Percentiles rank a stretch among this genome's conserved stretches.
Evolutionary conservation across 2,329 filamentous ascomycete species (phyloP).

Genomic region (Acrodontium crateriforme): DNA sequence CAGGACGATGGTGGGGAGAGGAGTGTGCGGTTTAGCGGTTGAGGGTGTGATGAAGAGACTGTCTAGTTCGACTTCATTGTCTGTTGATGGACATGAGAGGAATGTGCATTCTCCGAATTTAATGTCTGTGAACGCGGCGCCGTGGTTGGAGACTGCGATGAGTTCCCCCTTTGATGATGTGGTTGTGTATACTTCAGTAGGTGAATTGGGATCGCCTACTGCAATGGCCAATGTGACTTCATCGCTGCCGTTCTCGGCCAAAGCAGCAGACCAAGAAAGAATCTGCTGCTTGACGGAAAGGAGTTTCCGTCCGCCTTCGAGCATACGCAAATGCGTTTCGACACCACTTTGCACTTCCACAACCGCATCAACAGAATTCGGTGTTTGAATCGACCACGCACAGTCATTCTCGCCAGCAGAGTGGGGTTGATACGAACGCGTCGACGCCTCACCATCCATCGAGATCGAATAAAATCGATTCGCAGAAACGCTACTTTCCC

Average conservation of each 20-base stretch:
- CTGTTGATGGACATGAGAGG: slow-evolving; percentile 15
- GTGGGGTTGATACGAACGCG: too few relatives aligned
- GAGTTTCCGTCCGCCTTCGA: too few relatives aligned
- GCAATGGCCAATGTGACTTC: slow-evolving; percentile 17
- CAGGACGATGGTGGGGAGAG: slow-evolving; percentile 22
- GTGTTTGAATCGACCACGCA: too few relatives aligned
- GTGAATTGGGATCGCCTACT: slow-evolving; percentile 15
- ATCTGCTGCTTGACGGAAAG: too few relatives aligned
- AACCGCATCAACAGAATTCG: too few relatives aligned
- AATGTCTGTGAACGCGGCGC: slow-evolving; percentile 6
- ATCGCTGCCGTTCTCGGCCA: slow-evolving; percentile 9
- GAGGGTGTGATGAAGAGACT: slow-evolving; percentile 17
- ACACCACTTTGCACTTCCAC: too few relatives aligned
- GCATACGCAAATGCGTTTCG: too few relatives aligned
- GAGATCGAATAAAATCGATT: too few relatives aligned
- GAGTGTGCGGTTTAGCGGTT: slow-evolving; percentile 4
- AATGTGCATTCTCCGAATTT: slow-evolving; percentile 12
- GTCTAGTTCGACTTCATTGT: slow-evolving; percentile 19
- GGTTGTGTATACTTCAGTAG: slow-evolving; percentile 20
- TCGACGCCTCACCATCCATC: too few relatives aligned
- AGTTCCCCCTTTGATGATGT: slow-evolving; percentile 7
- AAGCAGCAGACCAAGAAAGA: too few relatives aligned
- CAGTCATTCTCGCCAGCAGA: too few relatives aligned
- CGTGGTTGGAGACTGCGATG: slow-evolving; percentile 4
- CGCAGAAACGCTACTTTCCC: too few relatives aligned